phyloP scores from a whole-genome alignment of 2,329 filamentous ascomycete species.

The Escovopsis weberi region DNA sequence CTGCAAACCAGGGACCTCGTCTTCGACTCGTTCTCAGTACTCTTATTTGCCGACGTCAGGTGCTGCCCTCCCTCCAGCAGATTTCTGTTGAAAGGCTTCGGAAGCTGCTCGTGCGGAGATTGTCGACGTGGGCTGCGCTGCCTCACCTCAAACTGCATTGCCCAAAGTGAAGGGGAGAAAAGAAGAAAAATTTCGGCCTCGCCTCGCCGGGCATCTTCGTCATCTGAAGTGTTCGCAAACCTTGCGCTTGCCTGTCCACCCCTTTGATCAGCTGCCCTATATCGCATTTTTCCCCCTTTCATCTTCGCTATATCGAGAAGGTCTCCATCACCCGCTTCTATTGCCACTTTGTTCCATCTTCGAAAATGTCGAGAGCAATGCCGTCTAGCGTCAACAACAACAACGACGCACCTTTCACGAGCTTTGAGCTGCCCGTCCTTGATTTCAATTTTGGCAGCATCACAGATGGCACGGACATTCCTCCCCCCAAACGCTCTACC shows the following conservation, averaged over 20 bases:
- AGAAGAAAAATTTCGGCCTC: neutral
- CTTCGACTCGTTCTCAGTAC: too few relatives aligned
- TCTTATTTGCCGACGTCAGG: too few relatives aligned
- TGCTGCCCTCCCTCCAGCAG: too few relatives aligned
- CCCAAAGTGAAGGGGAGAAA: neutral
- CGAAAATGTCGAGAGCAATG: slow-evolving; percentile 11
- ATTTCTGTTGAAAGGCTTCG: too few relatives aligned
- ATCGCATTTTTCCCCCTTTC: too few relatives aligned
- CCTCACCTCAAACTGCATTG: neutral
- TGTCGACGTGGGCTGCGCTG: neutral
- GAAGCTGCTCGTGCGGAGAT: too few relatives aligned
- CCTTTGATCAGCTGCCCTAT: neutral
- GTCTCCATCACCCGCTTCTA: neutral
- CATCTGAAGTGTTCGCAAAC: neutral
- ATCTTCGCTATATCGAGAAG: too few relatives aligned
- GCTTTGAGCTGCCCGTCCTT: slow-evolving; percentile 43
- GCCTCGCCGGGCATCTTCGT: neutral
- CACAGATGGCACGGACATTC: slow-evolving; percentile 47
- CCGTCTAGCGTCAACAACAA: slow-evolving; percentile 17
- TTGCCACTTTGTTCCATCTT: neutral
- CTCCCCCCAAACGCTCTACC: slow-evolving; percentile 42
- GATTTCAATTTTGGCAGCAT: slow-evolving; percentile 44
- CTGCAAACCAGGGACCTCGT: too few relatives aligned
- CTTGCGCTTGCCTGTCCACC: neutral
- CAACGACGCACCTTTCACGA: slow-evolving; percentile 16